Evolutionary conservation across 495 filamentous ascomycete species (phyloP), one percentile per base, ranked within the genome.

Genomic region (Oidiodendron maius): DNA sequence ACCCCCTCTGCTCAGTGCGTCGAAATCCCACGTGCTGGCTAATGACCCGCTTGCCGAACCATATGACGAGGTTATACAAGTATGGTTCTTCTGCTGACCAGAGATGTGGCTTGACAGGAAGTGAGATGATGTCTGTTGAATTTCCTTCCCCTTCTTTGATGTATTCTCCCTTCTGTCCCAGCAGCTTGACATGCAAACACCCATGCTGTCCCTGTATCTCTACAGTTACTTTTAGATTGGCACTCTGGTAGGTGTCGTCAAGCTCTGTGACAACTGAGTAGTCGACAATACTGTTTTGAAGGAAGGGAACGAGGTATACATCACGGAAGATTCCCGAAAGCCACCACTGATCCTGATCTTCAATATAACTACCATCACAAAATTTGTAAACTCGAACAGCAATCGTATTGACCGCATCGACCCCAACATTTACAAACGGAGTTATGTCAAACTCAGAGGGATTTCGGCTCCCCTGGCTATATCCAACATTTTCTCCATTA

Each of bases 11-110:
- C 44, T 84, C 78, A 3, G 75, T 64, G 15, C 67, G 65, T 6
- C 80, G 76, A 53, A 86, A 84, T 2, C 82, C 82, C n/a, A 86
- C 67, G 18, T 67, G 67, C 48, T 85, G 78, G 12, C 43, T 26
- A 4, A 71, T 60, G 0, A 46, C 40, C 28, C 74, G 72, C 15
- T 66, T 52, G n/a, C 64, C 50, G 20, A 69, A 61, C 2, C 52
- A 53, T 23, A 80, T 61, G 2, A 70, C 38, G 8, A 80, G 48
- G 9, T 67, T 67, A 55, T 80, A 87, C 1, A 87, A 66, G 50
- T 80, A 70, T 0, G 84, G 84, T 0, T 73, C 77, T 61, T 87
- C 84, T 4, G 84, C 83, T 2, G 82, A 83, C 84, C 84, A 88
- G 59, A 80, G 79, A 20, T 67, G 21, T 18, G 47, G 47, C 61